Conservation (phyloP, 2,329 filamentous ascomycete genomes). For the Dothistroma pini region DNA sequence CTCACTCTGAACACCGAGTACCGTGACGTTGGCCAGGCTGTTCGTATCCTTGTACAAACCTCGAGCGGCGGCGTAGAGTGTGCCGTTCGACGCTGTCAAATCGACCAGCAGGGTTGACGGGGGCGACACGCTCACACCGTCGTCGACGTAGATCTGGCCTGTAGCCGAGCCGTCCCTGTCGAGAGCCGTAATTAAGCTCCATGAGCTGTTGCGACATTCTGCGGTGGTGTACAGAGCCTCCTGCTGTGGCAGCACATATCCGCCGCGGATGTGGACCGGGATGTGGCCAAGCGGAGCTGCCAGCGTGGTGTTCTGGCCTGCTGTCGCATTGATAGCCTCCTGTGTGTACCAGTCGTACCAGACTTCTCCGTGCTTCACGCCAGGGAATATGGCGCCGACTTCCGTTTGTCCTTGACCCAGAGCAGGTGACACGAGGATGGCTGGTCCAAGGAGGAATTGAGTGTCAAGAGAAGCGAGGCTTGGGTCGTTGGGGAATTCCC, state of each 20-base stretch:
- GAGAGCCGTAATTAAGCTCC: conserved; percentile 64
- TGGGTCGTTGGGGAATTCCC: conserved; percentile 72
- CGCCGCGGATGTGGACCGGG: conserved; percentile 67
- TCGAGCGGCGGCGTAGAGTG: conserved; percentile 47
- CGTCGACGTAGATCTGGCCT: conserved; percentile 68
- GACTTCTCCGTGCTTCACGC: conserved; percentile 54
- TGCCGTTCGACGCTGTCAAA: conserved; percentile 40
- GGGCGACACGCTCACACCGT: conserved; percentile 64
- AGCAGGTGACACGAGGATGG: conserved; percentile 64
- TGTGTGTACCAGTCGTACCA: conserved; percentile 84
- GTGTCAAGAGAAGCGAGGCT: conserved; percentile 62
- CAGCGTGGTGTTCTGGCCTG: conserved; percentile 58
- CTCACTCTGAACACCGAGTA: conserved; percentile 53
- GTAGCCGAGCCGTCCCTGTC: conserved; percentile 52
- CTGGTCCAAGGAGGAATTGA: conserved; percentile 68
- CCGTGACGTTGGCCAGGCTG: conserved; percentile 58
- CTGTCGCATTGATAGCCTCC: conserved; percentile 48
- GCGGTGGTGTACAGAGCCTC: conserved; percentile 64
- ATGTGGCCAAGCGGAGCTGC: conserved; percentile 64
- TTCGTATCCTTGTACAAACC: conserved; percentile 57
- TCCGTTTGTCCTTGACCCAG: conserved; percentile 59
- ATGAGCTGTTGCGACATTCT: conserved; percentile 60
- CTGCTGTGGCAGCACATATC: conserved; percentile 64
- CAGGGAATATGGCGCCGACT: conserved; percentile 68
- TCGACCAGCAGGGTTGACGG: conserved; percentile 54